Percentiles rank a stretch among this genome's conserved stretches.
Conservation (phyloP, 2,329 filamentous ascomycete species). For the Coniochaeta hoffmannii region DNA sequence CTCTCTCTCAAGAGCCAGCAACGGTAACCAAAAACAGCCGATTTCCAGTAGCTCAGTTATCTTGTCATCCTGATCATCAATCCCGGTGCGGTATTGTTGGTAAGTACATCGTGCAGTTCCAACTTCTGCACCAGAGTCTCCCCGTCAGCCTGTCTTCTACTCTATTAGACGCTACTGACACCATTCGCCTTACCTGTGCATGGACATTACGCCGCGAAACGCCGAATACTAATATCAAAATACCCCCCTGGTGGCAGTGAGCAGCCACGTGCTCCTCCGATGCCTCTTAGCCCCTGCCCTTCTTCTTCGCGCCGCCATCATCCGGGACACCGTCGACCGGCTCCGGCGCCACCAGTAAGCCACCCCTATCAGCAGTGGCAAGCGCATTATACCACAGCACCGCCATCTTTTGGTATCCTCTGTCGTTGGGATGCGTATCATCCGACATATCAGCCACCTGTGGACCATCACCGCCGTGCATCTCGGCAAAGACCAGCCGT, state of each 20-base stretch:
- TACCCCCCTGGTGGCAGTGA: neutral
- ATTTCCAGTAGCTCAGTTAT: too few relatives aligned
- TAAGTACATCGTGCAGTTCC: too few relatives aligned
- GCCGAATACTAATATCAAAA: neutral
- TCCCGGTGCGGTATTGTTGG: too few relatives aligned
- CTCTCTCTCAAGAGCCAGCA: too few relatives aligned
- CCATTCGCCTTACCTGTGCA: neutral
- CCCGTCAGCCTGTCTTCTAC: slow-evolving; percentile 5
- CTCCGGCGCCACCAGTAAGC: slow-evolving; percentile 26
- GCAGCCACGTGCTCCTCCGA: neutral
- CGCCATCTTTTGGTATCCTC: slow-evolving; percentile 34
- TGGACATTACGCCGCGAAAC: neutral
- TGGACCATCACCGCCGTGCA: slow-evolving; percentile 25
- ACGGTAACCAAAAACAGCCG: too few relatives aligned
- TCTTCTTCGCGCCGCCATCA: slow-evolving; percentile 7
- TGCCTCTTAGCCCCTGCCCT: too few relatives aligned
- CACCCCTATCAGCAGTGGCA: slow-evolving; percentile 8
- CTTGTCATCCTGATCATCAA: too few relatives aligned
- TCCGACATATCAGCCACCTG: slow-evolving; percentile 25
- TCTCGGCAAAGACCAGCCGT: slow-evolving; percentile 31
- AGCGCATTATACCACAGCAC: slow-evolving; percentile 26
- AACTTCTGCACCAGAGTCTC: too few relatives aligned
- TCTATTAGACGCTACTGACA: neutral
- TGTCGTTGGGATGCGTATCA: slow-evolving; percentile 29
- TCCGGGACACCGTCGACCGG: slow-evolving; percentile 12